Conservation (phyloP, 441 rosid species). For the Gossypium trilobum region DNA sequence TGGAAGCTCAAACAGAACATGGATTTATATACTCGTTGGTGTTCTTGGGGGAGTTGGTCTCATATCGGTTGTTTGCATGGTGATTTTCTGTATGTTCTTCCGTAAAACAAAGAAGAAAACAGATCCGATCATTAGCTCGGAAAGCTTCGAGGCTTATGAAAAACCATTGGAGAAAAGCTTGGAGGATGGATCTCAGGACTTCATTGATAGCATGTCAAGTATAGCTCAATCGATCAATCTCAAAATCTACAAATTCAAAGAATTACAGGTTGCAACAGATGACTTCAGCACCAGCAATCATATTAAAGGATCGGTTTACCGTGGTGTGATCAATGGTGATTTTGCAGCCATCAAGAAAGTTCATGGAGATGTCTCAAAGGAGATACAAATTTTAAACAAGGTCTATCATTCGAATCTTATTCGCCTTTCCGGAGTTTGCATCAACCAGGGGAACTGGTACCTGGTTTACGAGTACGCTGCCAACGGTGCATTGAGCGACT, state of each 20-base stretch:
- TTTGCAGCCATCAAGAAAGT: constrained; percentile 63
- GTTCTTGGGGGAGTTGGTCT: constrained; percentile 42
- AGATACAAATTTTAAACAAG: constrained; percentile 47
- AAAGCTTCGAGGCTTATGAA: constrained; percentile 29
- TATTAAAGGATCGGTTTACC: constrained; percentile 50
- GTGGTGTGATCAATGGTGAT: constrained; percentile 53
- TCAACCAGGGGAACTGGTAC: constrained; percentile 53
- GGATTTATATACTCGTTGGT: constrained; percentile 47
- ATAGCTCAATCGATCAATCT: constrained; percentile 47
- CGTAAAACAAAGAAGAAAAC: constrained; percentile 18
- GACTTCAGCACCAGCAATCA: constrained; percentile 45
- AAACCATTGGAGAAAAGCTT: constrained; percentile 26
- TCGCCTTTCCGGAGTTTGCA: constrained; percentile 60
- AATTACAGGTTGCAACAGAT: constrained; percentile 52
- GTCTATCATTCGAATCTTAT: constrained; percentile 58
- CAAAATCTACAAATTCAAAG: constrained; percentile 47
- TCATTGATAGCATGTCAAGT: constrained; percentile 34
- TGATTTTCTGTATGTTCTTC: constrained; percentile 27
- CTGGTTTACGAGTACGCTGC: constrained; percentile 61
- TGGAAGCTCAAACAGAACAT: constrained; percentile 31
- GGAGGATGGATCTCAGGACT: constrained; percentile 31
- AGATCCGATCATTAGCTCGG: constrained; percentile 13
- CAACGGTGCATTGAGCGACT: constrained; percentile 55
- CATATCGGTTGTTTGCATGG: constrained; percentile 18
- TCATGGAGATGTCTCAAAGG: constrained; percentile 55